phyloP scores from a whole-genome alignment of 208 protist genomes.

The Trypanosoma mega region DNA sequence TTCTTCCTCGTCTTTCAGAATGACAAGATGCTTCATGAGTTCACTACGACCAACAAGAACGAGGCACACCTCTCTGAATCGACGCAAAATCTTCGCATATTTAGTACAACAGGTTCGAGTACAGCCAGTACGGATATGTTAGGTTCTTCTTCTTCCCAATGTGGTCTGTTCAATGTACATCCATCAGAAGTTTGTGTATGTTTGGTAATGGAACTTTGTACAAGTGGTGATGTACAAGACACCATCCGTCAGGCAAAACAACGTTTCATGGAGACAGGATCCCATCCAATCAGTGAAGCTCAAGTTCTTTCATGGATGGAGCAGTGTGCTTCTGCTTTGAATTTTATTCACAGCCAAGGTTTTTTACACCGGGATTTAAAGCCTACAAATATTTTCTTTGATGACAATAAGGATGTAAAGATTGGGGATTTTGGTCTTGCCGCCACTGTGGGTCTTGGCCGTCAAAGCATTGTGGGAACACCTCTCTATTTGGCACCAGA shows the following conservation, averaged over 20 bases:
- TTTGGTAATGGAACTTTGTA: constrained; percentile 88
- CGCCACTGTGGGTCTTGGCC: constrained; percentile 54
- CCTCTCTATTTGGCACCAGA: constrained; percentile 93
- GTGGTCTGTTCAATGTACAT: constrained; percentile 1
- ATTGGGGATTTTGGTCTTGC: constrained; percentile 91
- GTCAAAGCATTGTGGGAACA: constrained; percentile 76
- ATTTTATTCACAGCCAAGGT: constrained; percentile 82
- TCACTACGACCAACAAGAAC: constrained; percentile 22
- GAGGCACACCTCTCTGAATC: constrained; percentile 4
- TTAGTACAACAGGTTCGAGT: constrained; percentile 21
- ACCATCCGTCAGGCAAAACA: constrained; percentile 56
- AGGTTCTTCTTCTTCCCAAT: not conserved
- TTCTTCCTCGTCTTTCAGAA: constrained; percentile 86
- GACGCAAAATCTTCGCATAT: constrained; percentile 12
- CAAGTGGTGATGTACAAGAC: constrained; percentile 68
- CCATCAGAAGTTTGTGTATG: constrained; percentile 50
- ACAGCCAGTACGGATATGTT: not conserved
- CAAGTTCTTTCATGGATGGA: constrained; percentile 74
- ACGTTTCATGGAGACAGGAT: constrained; percentile 69
- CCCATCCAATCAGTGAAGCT: constrained; percentile 57
- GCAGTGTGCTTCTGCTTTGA: constrained; percentile 69
- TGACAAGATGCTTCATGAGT: constrained; percentile 46
- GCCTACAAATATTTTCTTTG: constrained; percentile 91
- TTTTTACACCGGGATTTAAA: constrained; percentile 90
- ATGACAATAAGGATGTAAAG: constrained; percentile 63